phyloP scores from a whole-genome alignment of 2,329 filamentous ascomycete genomes.

The Fusarium ambrosium region DNA sequence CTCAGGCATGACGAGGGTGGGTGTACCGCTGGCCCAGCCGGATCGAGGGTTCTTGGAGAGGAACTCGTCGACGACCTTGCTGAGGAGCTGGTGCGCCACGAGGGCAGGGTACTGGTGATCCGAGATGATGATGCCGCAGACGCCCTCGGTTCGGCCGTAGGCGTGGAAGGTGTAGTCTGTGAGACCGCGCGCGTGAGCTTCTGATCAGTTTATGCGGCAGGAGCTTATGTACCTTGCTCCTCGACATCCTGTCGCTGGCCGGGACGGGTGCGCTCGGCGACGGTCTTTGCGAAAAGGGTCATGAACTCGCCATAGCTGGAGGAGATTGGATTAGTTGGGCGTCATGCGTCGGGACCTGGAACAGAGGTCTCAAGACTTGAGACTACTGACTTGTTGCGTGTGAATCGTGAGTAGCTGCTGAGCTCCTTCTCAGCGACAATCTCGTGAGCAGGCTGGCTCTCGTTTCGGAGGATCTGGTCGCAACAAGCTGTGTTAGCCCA shows the following conservation, averaged over 20 bases:
- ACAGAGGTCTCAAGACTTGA: background rate
- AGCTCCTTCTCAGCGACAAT: constrained; percentile 83
- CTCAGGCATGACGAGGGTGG: constrained; percentile 74
- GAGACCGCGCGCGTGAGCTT: constrained; percentile 33
- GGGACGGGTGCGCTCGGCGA: constrained; percentile 86
- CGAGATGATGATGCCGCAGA: constrained; percentile 83
- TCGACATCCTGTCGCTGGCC: constrained; percentile 89
- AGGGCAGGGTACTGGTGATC: constrained; percentile 81
- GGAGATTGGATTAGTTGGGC: constrained; percentile 28
- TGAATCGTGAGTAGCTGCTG: constrained; percentile 84
- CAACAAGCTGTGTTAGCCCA: constrained; percentile 43
- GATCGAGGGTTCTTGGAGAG: constrained; percentile 79
- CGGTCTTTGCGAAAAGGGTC: constrained; percentile 86
- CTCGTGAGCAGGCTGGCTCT: constrained; percentile 80
- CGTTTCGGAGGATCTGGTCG: constrained; percentile 83
- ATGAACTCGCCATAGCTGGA: constrained; percentile 74
- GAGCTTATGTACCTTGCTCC: constrained; percentile 72
- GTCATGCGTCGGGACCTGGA: constrained; percentile 2
- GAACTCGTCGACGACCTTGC: constrained; percentile 91
- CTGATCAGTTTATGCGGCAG: background rate
- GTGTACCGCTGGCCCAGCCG: constrained; percentile 70
- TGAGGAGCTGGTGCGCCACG: constrained; percentile 88
- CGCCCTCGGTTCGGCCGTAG: constrained; percentile 80
- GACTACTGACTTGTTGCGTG: constrained; percentile 73
- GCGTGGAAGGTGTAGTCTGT: constrained; percentile 81